Evolutionary conservation across 768 basidiomycete species (phyloP).

Genomic region (Suillus hirtellus): DNA sequence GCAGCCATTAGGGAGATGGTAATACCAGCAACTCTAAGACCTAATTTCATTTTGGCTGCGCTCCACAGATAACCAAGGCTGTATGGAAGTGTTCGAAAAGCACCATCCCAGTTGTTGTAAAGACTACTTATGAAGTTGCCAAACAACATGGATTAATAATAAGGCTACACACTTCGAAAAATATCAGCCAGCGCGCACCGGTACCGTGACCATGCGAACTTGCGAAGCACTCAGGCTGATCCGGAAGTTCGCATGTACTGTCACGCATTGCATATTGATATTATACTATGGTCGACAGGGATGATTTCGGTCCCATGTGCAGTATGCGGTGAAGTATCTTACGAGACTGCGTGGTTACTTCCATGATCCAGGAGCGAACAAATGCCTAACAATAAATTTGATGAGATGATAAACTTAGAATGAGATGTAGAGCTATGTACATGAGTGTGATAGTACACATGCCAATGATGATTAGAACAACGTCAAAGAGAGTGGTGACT

Average conservation of each 20-base stretch:
- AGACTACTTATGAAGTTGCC: slow-evolving; percentile 13
- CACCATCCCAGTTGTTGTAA: slow-evolving; percentile 10
- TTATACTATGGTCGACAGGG: background rate
- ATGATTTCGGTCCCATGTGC: background rate
- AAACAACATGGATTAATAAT: slow-evolving; percentile 11
- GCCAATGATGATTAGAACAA: slow-evolving; percentile 3
- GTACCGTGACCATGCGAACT: background rate
- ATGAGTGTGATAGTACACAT: background rate
- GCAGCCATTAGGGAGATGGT: slow-evolving; percentile 26
- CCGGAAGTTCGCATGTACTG: no score
- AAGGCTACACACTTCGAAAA: background rate
- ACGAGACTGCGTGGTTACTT: background rate
- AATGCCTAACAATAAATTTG: background rate
- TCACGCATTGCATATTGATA: no score
- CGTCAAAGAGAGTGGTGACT: slow-evolving; percentile 1
- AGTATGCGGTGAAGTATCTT: background rate
- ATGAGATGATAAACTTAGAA: background rate
- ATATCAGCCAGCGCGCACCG: background rate
- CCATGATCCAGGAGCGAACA: background rate
- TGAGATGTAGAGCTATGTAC: background rate
- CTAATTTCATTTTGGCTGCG: slow-evolving; percentile 21
- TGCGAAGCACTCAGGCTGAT: background rate
- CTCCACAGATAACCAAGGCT: slow-evolving; percentile 13
- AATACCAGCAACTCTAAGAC: slow-evolving; percentile 24
- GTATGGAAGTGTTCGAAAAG: slow-evolving; percentile 9